Conservation (phyloP, 2,329 filamentous ascomycete species). For the Cladosporium sp. region DNA sequence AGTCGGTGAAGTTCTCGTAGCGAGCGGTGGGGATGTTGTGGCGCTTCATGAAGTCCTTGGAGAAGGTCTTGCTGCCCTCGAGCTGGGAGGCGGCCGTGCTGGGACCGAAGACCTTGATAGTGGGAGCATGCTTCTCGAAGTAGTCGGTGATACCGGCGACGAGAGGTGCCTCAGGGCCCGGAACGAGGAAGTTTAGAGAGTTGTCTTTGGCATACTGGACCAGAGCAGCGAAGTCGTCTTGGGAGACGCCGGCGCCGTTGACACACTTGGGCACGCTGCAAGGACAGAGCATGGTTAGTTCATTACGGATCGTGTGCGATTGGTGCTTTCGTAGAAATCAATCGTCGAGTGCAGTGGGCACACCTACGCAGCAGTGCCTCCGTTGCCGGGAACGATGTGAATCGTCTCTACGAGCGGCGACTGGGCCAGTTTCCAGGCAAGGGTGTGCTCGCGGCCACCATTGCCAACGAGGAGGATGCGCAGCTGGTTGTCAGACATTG, state of each 20-base stretch:
- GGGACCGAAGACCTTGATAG: conserved; percentile 81
- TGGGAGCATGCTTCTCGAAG: conserved; percentile 58
- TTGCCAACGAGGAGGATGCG: conserved; percentile 86
- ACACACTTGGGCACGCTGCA: conserved; percentile 35
- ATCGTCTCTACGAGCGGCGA: conserved; percentile 78
- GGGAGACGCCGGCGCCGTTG: conserved; percentile 69
- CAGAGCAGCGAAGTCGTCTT: conserved; percentile 75
- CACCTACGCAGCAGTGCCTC: conserved; percentile 66
- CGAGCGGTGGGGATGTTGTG: conserved; percentile 86
- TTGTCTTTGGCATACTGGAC: conserved; percentile 73
- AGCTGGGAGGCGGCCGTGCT: conserved; percentile 80
- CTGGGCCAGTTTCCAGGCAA: conserved; percentile 90
- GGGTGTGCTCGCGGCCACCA: conserved; percentile 89
- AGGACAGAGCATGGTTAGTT: conserved; percentile 20
- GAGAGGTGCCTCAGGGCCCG: conserved; percentile 89
- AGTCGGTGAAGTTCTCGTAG: conserved; percentile 74
- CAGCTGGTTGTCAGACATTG: conserved; percentile 42
- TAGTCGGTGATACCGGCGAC: conserved; percentile 85
- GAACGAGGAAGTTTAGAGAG: conserved; percentile 77
- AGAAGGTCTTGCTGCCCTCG: conserved; percentile 96
- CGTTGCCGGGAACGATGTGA: conserved; percentile 72
- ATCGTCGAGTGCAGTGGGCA: conserved; percentile 6
- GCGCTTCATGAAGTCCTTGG: conserved; percentile 95
- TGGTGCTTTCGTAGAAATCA: not conserved
- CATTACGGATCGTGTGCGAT: not conserved